phyloP scores from a whole-genome alignment of 495 filamentous ascomycete species.

The Bombardia bombarda region DNA sequence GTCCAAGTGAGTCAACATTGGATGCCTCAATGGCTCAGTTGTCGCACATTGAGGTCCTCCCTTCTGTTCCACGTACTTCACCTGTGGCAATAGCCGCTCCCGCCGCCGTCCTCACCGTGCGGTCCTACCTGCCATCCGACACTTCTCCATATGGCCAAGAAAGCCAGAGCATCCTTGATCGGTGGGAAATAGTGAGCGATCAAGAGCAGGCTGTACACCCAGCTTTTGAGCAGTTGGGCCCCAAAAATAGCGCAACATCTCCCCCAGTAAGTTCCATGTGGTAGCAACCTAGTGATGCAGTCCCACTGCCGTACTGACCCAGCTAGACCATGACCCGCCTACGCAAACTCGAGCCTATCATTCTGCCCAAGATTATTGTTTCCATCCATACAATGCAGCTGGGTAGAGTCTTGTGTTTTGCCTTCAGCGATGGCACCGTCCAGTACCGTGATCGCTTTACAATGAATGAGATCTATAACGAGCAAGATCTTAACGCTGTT shows the following conservation, averaged over 20 bases:
- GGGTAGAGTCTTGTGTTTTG: conserved; percentile 58
- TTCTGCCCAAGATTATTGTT: conserved; percentile 60
- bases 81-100: conserved; percentile 42
- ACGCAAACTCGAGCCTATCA: conserved; percentile 57
- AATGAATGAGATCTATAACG: conserved; percentile 54
- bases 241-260: conserved; percentile 41
- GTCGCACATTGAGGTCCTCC: conserved; percentile 59
- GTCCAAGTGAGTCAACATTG: conserved; percentile 31
- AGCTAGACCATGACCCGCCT: conserved; percentile 50
- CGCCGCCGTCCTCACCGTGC: conserved; percentile 62
- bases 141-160: conserved; percentile 51
- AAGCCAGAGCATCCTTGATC: conserved; percentile 58
- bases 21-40: conserved; percentile 51
- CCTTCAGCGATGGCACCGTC: conserved; percentile 67
- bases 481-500: conserved; percentile 55
- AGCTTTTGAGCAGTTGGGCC: conserved; percentile 65
- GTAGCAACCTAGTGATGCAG: too few species aligned
- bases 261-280: conserved; percentile 31
- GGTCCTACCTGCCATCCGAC: conserved; percentile 51
- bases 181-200: conserved; percentile 65
- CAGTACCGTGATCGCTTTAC: conserved; percentile 68
- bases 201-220: conserved; percentile 54
- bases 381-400: conserved; percentile 56
- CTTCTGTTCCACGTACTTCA: conserved; percentile 38
- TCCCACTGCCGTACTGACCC: too few species aligned